A percentile compares a stretch with the other conserved stretches of the same genome.
Evolutionary conservation across 768 basidiomycete genomes (phyloP).

Genomic region (Suillus bovinus): DNA sequence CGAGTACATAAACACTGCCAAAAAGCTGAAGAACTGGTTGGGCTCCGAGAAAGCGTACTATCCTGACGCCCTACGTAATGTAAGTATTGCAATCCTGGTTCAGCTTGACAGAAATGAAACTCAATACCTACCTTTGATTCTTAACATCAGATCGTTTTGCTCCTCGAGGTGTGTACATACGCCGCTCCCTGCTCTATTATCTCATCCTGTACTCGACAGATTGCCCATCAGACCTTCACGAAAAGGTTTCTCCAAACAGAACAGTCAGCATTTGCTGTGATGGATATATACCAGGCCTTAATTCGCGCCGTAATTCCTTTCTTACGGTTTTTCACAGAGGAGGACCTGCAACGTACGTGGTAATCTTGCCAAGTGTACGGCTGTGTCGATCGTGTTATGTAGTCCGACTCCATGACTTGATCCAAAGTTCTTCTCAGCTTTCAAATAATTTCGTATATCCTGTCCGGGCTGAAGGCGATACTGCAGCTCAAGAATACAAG

Average conservation of each 20-base stretch:
- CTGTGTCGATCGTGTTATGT: neutral
- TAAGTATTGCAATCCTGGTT: slow-evolving; percentile 24
- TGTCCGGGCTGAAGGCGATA: neutral
- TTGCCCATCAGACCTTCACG: slow-evolving; percentile 21
- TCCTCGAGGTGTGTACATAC: slow-evolving; percentile 43
- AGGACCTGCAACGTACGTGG: slow-evolving; percentile 23
- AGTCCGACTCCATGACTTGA: slow-evolving; percentile 1
- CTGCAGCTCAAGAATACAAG: neutral
- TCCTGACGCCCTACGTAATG: slow-evolving; percentile 47
- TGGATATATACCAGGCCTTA: slow-evolving; percentile 11
- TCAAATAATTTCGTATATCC: neutral
- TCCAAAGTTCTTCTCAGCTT: neutral
- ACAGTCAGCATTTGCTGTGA: slow-evolving; percentile 7
- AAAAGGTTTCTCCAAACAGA: slow-evolving; percentile 11
- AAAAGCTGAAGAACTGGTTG: slow-evolving; percentile 48
- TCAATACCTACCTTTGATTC: slow-evolving; percentile 10
- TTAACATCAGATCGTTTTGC: slow-evolving; percentile 46
- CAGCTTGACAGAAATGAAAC: neutral
- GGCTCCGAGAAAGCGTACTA: slow-evolving; percentile 54
- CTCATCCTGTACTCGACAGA: slow-evolving; percentile 23
- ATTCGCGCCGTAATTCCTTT: slow-evolving; percentile 24
- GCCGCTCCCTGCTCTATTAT: slow-evolving; percentile 28
- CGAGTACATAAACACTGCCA: slow-evolving; percentile 23
- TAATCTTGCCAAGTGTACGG: neutral
- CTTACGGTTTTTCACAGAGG: slow-evolving; percentile 21